Conservation (phyloP, 2,329 filamentous ascomycete genomes). For the Neospermospora avenae region DNA sequence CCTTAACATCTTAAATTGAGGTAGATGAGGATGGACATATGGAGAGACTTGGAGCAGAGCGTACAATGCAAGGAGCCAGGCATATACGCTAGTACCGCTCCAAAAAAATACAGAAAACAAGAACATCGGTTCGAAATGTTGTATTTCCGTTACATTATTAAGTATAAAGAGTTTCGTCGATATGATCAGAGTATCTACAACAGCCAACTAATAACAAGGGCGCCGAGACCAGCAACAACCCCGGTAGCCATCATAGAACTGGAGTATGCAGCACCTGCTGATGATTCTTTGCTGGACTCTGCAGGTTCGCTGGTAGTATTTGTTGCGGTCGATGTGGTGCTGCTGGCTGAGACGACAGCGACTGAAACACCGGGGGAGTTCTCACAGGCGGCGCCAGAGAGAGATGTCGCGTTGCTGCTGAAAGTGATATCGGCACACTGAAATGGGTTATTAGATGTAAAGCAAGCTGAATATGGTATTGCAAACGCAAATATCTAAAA, state of each 20-base stretch:
- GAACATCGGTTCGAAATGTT: neutral
- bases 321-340: neutral
- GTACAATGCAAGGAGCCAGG: neutral
- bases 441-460: neutral
- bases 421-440: constrained; percentile 75
- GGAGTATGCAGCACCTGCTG: neutral
- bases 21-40: too few species aligned
- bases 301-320: neutral
- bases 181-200: neutral
- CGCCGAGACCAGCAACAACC: neutral
- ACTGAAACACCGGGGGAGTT: constrained; percentile 56
- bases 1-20: too few species aligned
- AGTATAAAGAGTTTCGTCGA: neutral
- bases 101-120: neutral
- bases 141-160: neutral
- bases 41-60: too few species aligned
- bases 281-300: neutral
- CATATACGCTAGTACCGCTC: neutral
- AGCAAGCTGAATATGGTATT: neutral
- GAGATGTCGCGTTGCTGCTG: constrained; percentile 46
- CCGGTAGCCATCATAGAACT: neutral
- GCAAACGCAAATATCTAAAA: neutral
- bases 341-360: neutral
- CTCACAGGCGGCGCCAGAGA: constrained; percentile 49
- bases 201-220: neutral